Evolutionary conservation across 257 asterid genomes (phyloP), one percentile per base, ranked within the genome.

Genomic region (Solanum lignicaule): DNA sequence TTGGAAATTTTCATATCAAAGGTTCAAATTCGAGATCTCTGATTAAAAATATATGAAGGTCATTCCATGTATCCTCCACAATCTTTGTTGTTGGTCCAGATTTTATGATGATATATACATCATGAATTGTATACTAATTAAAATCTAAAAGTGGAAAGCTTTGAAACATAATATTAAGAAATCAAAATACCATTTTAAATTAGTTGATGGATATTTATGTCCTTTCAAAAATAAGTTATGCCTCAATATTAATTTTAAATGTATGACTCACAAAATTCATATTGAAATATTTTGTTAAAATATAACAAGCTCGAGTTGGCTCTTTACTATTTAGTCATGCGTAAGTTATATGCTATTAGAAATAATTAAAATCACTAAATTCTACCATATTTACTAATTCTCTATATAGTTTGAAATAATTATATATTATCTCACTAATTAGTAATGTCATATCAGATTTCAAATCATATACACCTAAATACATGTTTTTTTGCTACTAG

Each of bases 21-120:
- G 0, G 1, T 9, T 72, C 0, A 32, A 32, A 32, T 2, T 3
- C 0, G 4, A 72, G 1, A 71, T 8, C 0, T 72, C 0, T 32
- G 0, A 8, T 32, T 72, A 66, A 21, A 23, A 3, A 0, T 1
- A 60, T 9, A 2, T 0, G 27, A 23, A 1, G 3, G 27, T 21
- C 3, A 9, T 21, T 9, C 68, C 9, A 60, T 9, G 12, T 60
- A 60, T 14, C 75, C 12, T 14, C 6, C 1, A 12, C 7, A 6
- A 69, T 69, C 23, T 15, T 31, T 69, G 5, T 29, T 69, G 38
- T 14, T 69, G 23, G 76, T 29, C 23, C 60, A 76, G 23, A 39
- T 76, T 46, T n/a, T 76, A n/a, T n/a, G 60, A 5, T n/a, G 4
- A 18, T 16, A 52, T 1, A 16, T 31, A 31, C 78, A 1, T 3